Conservation (phyloP, 129 eudicot species). For the Lonicera japonica region DNA sequence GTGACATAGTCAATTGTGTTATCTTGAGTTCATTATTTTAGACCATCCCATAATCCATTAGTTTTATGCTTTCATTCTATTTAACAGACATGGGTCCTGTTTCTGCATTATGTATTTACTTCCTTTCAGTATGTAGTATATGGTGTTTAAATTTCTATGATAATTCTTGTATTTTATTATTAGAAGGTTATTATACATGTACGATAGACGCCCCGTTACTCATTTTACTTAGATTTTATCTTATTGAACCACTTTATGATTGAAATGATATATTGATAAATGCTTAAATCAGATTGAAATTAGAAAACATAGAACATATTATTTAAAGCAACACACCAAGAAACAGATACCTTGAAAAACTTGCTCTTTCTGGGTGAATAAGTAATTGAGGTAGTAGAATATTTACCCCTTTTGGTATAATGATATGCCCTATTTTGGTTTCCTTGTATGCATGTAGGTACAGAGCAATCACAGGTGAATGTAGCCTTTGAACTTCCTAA, state of each 20-base stretch:
- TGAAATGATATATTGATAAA: no score
- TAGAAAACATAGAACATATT: neutral
- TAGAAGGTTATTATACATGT: neutral
- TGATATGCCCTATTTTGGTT: constrained; percentile 34
- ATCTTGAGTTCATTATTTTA: neutral
- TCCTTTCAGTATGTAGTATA: neutral
- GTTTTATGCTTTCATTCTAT: neutral
- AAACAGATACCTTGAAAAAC: neutral
- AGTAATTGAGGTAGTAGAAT: constrained; percentile 31
- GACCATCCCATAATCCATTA: neutral
- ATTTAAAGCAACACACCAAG: neutral
- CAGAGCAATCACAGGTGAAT: constrained; percentile 55
- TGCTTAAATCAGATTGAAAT: neutral
- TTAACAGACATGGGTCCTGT: neutral
- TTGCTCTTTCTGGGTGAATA: constrained; percentile 41
- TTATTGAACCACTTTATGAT: no score
- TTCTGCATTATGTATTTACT: neutral
- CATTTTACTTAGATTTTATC: no score
- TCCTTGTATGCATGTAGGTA: constrained; percentile 35
- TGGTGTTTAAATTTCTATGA: neutral
- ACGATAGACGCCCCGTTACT: neutral
- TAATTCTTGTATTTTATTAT: no score
- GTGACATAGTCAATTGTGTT: no score
- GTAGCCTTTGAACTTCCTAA: constrained; percentile 55
- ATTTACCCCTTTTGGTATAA: constrained; percentile 38